phyloP scores from a whole-genome alignment of 2,329 filamentous ascomycete genomes.

The Gliomastix tumulicola region DNA sequence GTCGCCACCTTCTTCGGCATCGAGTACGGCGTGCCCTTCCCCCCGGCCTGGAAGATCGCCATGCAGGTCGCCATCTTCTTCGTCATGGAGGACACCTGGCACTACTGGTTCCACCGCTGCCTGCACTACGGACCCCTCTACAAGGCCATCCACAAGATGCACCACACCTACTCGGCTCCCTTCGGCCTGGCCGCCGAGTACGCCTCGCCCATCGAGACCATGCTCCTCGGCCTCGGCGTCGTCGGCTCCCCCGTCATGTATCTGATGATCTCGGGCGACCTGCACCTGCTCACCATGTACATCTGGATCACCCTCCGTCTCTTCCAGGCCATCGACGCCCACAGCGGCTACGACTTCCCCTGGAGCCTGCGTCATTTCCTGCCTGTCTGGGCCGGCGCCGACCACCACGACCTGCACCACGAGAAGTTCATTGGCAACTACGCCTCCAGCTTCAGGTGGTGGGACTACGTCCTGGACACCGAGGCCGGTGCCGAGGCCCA shows the following conservation, averaged over 20 bases:
- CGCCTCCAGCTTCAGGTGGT: slow-evolving; percentile 96
- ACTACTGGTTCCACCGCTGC: slow-evolving; percentile 92
- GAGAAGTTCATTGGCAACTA: slow-evolving; percentile 99
- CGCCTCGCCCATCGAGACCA: slow-evolving; percentile 93
- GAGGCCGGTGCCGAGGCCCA: slow-evolving; percentile 85
- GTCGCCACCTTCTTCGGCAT: slow-evolving; percentile 90
- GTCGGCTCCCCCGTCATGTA: slow-evolving; percentile 78
- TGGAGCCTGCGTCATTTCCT: slow-evolving; percentile 95
- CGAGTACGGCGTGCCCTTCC: slow-evolving; percentile 83
- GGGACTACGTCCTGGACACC: slow-evolving; percentile 91
- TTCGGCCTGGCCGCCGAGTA: slow-evolving; percentile 97
- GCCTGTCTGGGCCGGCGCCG: slow-evolving; percentile 95
- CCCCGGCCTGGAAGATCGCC: slow-evolving; percentile 75
- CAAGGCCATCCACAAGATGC: slow-evolving; percentile 96
- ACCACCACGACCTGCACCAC: slow-evolving; percentile 95
- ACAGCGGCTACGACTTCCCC: slow-evolving; percentile 97
- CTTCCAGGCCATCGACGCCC: slow-evolving; percentile 96
- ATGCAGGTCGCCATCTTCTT: slow-evolving; percentile 93
- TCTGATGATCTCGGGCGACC: slow-evolving; percentile 73
- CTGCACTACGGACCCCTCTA: slow-evolving; percentile 95
- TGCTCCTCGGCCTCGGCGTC: slow-evolving; percentile 84
- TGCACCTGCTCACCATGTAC: slow-evolving; percentile 98
- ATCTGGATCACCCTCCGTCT: slow-evolving; percentile 87
- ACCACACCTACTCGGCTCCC: slow-evolving; percentile 96
- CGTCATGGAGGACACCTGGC: slow-evolving; percentile 92